A percentile compares a stretch with the other conserved stretches of the same genome.
Evolutionary conservation across 495 filamentous ascomycete species (phyloP).

Genomic region (Schizothecium vesticola): DNA sequence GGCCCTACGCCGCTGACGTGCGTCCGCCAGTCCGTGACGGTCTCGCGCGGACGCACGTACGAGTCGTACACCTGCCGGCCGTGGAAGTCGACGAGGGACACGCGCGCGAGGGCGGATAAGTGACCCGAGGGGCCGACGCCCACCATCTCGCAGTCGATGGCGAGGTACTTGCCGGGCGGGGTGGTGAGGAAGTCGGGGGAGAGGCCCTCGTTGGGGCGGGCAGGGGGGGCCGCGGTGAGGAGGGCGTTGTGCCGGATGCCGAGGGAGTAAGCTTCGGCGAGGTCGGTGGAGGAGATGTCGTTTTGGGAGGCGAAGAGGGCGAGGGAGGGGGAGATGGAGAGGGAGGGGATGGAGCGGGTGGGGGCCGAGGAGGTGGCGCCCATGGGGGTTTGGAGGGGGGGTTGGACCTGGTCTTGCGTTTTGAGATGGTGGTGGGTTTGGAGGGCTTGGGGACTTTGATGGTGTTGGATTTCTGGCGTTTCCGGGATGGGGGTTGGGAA

Average conservation of each 20-base stretch:
- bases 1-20: slow-evolving; percentile 73
- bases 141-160: slow-evolving; percentile 98
- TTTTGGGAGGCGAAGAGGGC: slow-evolving; percentile 49
- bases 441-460: not conserved
- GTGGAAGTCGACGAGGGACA: slow-evolving; percentile 88
- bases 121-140: slow-evolving; percentile 71
- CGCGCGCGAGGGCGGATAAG: slow-evolving; percentile 67
- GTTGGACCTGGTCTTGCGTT: not conserved
- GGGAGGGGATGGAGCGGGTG: not conserved
- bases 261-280: slow-evolving; percentile 55
- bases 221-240: slow-evolving; percentile 11
- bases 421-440: not conserved
- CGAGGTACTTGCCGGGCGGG: slow-evolving; percentile 72
- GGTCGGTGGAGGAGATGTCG: slow-evolving; percentile 54
- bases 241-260: slow-evolving; percentile 32
- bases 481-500: slow-evolving; percentile 30
- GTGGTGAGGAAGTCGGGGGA: slow-evolving; percentile 35
- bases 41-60: slow-evolving; percentile 71
- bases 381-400: slow-evolving; percentile 21
- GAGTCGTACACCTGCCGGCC: slow-evolving; percentile 86
- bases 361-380: slow-evolving; percentile 33
- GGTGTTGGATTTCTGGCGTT: not conserved
- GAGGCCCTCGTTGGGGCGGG: slow-evolving; percentile 48
- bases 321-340: slow-evolving; percentile 34
- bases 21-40: slow-evolving; percentile 85